phyloP scores from a whole-genome alignment of 148 eudicot genomes.

The Rhododendron vialii region DNA sequence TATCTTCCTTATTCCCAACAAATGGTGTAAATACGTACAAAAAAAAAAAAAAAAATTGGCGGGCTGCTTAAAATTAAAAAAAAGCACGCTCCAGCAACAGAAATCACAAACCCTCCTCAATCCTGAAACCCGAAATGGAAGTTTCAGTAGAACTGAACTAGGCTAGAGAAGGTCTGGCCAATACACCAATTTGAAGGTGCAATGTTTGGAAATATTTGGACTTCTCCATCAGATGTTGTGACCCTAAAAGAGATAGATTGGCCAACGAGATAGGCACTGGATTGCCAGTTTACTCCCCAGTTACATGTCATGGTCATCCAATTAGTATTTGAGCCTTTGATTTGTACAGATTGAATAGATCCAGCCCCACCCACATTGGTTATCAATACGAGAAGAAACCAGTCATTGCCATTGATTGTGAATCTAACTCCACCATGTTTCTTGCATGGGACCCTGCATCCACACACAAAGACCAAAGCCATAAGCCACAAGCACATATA shows the following conservation, averaged over 20 bases:
- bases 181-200: slow-evolving; percentile 67
- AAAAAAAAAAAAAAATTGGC: slow-evolving; percentile 2
- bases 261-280: slow-evolving; percentile 58
- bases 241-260: slow-evolving; percentile 74
- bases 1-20: background rate
- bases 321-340: slow-evolving; percentile 62
- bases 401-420: slow-evolving; percentile 68
- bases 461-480: background rate
- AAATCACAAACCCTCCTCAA: background rate
- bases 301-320: slow-evolving; percentile 84
- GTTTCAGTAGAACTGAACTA: slow-evolving; percentile 32
- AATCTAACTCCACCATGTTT: slow-evolving; percentile 89
- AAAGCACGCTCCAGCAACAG: slow-evolving; percentile 47
- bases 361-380: slow-evolving; percentile 80
- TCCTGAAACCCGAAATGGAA: background rate
- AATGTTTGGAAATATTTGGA: slow-evolving; percentile 30
- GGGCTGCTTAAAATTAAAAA: slow-evolving; percentile 43
- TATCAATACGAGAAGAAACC: slow-evolving; percentile 70
- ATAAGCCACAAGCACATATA: background rate
- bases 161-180: slow-evolving; percentile 68
- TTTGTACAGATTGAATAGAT: slow-evolving; percentile 52
- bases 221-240: slow-evolving; percentile 58
- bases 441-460: slow-evolving; percentile 67
- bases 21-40: background rate
- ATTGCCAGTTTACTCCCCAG: slow-evolving; percentile 97